Percentiles rank a stretch among this genome's conserved stretches.
These are phyloP conservation scores for Nothophaeocryptopus gaeumannii DNA, from an alignment of 2,329 filamentous ascomycete species.

Conservation along the genomic window DNA sequence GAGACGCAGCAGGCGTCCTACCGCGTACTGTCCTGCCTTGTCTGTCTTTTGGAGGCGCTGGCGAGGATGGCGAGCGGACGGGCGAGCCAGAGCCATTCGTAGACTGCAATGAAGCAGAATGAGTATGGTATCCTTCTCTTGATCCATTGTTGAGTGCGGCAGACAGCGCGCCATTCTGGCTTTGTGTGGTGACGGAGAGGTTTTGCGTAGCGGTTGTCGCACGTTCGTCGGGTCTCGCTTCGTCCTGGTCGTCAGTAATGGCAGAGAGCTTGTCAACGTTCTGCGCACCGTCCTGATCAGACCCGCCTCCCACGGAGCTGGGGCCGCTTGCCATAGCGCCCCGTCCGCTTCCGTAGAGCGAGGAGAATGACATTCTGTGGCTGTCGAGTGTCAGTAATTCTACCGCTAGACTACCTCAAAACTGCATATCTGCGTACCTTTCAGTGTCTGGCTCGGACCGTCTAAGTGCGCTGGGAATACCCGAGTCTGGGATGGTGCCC, in stretches of 20 bases:
- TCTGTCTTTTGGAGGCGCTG: conserved; percentile 16
- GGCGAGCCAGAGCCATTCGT: conserved; percentile 77
- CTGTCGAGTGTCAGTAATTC: conserved; percentile 38
- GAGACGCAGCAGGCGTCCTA: conserved; percentile 55
- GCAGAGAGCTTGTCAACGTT: conserved; percentile 11
- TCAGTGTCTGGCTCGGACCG: conserved; percentile 28
- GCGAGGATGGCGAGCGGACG: conserved; percentile 66
- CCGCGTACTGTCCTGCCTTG: conserved; percentile 39
- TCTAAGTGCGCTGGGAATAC: conserved; percentile 20
- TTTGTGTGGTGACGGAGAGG: conserved; percentile 45
- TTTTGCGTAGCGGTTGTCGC: conserved; percentile 45
- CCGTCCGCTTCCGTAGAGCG: conserved; percentile 66
- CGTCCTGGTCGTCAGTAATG: conserved; percentile 14
- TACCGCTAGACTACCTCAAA: too few relatives aligned
- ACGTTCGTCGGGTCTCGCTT: conserved; percentile 16
- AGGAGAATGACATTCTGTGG: conserved; percentile 71
- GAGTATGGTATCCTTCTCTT: conserved; percentile 35
- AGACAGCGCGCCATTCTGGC: conserved; percentile 44
- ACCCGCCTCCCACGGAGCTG: conserved; percentile 45
- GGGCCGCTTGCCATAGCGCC: conserved; percentile 45
- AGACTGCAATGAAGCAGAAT: conserved; percentile 50
- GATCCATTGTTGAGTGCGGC: conserved; percentile 30
- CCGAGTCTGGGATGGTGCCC: conserved; percentile 16
- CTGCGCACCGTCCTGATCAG: conserved; percentile 43
- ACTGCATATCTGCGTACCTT: too few relatives aligned